Base-by-base conservation (phyloP, 208 protist species). In the Leishmania gerbilli region DNA sequence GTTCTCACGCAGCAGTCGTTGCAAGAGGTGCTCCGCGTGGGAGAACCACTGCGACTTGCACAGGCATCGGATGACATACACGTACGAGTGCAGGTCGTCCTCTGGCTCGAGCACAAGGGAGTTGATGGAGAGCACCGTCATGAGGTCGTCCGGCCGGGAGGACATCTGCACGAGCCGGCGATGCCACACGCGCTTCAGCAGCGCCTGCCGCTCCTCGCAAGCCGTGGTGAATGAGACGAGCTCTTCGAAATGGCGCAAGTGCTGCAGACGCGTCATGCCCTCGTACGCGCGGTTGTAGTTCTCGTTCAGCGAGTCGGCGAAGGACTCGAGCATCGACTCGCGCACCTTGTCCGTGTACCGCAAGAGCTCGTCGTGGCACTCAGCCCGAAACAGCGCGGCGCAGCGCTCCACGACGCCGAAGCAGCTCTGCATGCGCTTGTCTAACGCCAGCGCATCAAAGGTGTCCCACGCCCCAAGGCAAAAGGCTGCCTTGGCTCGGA, bases 181-280 rank as follows among this genome's bases (percentile, higher is more conserved):
- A 51, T 91, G 89, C 99, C 99, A 99, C 60, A 97, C 92, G 9
- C 93, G 74, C 68, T 84, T 84, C 51, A 98, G 85, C 87, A 96
- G 88, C 34, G 62, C 69, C 68, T 84, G 82, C 9, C 95, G 88
- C 68, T 98, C 91, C 51, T 60, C 72, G 60, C 78, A 83, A 19
- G 92, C 91, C 34, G 84, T 92, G 62, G 98, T 97, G 92, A 98
- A 99, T 40, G 92, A 90, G 24, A 99, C 93, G 51, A 99, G 92
- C 89, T 99, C 99, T 88, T 99, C 99, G 82, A 99, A 96, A 90
- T 99, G 99, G 9, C 95, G 88, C 27, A 99, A 86, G 87, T 99
- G 99, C 91, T 99, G 99, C 79, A 99, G 87, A 27, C 92, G 76
- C n/a, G 99, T 97, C 8, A 99, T 89, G 24, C 91, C 88, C 24